Percentiles rank a stretch among this genome's conserved stretches.
Conservation (phyloP, 1,284 basidiomycete species). For the Austroboletus niveus region DNA sequence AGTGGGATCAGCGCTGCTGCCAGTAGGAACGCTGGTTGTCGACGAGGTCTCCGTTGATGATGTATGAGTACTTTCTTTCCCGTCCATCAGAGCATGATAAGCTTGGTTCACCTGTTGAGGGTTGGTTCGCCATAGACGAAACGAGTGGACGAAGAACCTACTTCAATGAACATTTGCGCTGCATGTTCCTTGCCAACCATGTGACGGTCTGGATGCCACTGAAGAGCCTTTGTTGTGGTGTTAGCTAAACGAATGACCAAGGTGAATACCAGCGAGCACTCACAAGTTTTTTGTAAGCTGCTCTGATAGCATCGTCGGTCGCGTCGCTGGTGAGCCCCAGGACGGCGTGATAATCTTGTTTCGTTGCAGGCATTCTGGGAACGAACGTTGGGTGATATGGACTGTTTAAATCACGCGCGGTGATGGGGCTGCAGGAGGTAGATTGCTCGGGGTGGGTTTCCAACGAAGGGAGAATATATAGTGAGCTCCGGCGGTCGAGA, state of each 20-base stretch:
- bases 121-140: conserved; percentile 21
- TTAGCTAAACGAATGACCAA: conserved; percentile 3
- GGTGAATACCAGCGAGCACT: conserved; percentile 5
- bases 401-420: conserved; percentile 8
- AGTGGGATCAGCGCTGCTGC: conserved; percentile 18
- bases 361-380: conserved; percentile 28
- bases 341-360: conserved; percentile 24
- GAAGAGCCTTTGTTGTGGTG: conserved; percentile 26
- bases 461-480: conserved; percentile 28
- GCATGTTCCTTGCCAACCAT: conserved; percentile 37
- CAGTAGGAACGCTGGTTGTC: conserved; percentile 19
- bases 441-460: conserved; percentile 4
- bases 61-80: conserved; percentile 59
- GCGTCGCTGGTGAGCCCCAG: conserved; percentile 32
- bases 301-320: conserved; percentile 31
- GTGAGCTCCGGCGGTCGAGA: conserved; percentile 21
- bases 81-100: conserved; percentile 68
- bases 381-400: conserved; percentile 10
- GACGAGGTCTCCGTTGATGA: conserved; percentile 28
- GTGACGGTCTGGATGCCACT: conserved; percentile 54
- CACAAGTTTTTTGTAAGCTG: conserved; percentile 36
- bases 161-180: conserved; percentile 34
- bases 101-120: conserved; percentile 28
- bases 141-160: conserved; percentile 4
- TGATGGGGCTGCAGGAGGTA: conserved; percentile 7